phyloP scores from a whole-genome alignment of 2,329 filamentous ascomycete species.

The Capronia americana region DNA sequence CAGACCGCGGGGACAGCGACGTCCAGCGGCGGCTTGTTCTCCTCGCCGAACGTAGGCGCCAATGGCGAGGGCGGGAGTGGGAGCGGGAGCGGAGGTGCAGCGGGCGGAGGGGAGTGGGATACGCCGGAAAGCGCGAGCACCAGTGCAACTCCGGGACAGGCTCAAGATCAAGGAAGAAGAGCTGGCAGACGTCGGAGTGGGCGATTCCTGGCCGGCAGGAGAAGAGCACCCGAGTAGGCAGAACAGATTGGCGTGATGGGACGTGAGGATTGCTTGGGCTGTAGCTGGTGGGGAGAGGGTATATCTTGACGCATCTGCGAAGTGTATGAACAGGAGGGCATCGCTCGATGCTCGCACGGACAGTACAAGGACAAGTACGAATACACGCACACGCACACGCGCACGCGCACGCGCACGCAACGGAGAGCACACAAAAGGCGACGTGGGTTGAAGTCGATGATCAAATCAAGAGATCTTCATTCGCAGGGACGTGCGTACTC shows the following conservation, averaged over 20 bases:
- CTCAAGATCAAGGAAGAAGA: neutral
- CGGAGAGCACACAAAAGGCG: neutral
- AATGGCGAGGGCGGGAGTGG: neutral
- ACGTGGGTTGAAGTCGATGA: neutral
- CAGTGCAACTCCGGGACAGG: neutral
- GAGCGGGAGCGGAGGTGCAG: neutral
- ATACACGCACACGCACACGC: neutral
- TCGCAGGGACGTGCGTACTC: neutral
- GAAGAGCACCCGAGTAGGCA: constrained; percentile 10
- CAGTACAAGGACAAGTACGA: neutral
- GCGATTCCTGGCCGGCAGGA: constrained; percentile 26
- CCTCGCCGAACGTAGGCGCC: constrained; percentile 7
- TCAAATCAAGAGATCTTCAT: neutral
- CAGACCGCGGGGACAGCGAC: neutral
- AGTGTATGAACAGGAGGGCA: too few relatives aligned
- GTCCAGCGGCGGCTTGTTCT: constrained; percentile 33
- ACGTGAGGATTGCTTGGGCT: neutral
- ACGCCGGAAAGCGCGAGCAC: constrained; percentile 17
- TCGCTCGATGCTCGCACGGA: too few relatives aligned
- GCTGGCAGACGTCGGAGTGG: constrained; percentile 27
- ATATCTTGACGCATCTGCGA: too few relatives aligned
- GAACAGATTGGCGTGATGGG: neutral
- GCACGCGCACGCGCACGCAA: neutral
- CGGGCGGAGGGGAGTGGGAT: constrained; percentile 20
- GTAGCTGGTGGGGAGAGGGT: neutral